Conservation (phyloP, 2,329 filamentous ascomycete species). For the Fusarium chaquense region DNA sequence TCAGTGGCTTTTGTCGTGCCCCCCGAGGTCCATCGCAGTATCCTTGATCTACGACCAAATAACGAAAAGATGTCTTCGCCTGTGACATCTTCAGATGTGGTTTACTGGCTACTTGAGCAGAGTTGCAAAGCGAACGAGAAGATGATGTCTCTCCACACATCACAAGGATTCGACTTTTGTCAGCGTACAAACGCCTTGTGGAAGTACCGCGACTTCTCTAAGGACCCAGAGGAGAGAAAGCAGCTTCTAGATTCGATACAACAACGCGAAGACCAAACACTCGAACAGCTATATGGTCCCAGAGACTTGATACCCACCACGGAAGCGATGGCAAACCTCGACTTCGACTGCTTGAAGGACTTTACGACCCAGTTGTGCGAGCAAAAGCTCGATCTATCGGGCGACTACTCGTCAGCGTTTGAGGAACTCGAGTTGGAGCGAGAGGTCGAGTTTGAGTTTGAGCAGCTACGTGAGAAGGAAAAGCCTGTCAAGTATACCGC, state of each 20-base stretch:
- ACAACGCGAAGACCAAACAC: conserved; percentile 66
- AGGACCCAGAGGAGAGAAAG: conserved; percentile 49
- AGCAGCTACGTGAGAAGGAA: conserved; percentile 67
- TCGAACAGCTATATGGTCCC: conserved; percentile 68
- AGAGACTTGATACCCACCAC: not conserved
- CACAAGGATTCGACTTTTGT: conserved; percentile 72
- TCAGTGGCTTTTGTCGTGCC: conserved; percentile 67
- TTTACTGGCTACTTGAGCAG: conserved; percentile 73
- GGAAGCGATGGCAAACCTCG: not conserved
- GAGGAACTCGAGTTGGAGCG: conserved; percentile 71
- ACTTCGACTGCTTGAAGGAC: not conserved
- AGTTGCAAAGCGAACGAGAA: conserved; percentile 71
- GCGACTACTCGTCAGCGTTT: conserved; percentile 60
- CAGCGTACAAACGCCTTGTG: conserved; percentile 63
- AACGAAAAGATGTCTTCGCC: conserved; percentile 2
- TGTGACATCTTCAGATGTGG: conserved; percentile 36
- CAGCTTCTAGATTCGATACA: conserved; percentile 48
- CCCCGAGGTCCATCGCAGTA: conserved; percentile 71
- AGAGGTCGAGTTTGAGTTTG: conserved; percentile 70
- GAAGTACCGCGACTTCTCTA: conserved; percentile 57
- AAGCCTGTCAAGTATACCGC: conserved; percentile 57
- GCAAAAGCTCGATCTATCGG: not conserved
- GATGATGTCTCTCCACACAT: conserved; percentile 67
- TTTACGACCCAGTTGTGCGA: not conserved
- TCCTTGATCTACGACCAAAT: conserved; percentile 58